Evolutionary conservation across 345 rosid genomes (phyloP).

Genomic region (Firmiana major): DNA sequence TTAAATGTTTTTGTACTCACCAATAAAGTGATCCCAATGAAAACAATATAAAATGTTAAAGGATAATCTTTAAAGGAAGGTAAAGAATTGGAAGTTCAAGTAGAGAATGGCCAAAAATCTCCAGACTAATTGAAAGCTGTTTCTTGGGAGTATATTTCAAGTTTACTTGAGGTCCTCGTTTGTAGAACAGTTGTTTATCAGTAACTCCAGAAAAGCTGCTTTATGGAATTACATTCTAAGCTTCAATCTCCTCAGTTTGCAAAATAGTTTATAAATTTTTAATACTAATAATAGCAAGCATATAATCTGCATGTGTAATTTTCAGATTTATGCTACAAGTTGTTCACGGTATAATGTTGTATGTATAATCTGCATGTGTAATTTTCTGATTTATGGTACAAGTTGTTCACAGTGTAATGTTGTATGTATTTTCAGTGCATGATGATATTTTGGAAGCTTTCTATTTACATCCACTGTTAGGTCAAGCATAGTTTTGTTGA

Average conservation of each 20-base stretch:
- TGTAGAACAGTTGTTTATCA: neutral
- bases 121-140: neutral
- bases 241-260: neutral
- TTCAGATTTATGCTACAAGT: neutral
- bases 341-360: neutral
- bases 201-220: neutral
- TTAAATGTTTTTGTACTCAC: neutral
- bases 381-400: neutral
- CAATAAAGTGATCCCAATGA: neutral
- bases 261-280: no score
- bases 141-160: neutral
- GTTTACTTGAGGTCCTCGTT: no score
- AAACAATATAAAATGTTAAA: neutral
- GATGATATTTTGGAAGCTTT: neutral
- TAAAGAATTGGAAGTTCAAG: neutral
- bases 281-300: neutral
- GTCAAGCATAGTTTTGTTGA: neutral
- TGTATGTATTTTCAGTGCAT: neutral
- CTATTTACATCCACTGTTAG: neutral
- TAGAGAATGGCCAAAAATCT: neutral
- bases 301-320: neutral
- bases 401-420: neutral
- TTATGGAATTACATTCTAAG: slow-evolving; percentile 1
- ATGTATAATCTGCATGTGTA: neutral
- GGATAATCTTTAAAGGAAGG: neutral